These are phyloP conservation scores for Myotisia sp. DNA, from an alignment of 2,329 filamentous ascomycete genomes.

Conservation along the genomic window DNA sequence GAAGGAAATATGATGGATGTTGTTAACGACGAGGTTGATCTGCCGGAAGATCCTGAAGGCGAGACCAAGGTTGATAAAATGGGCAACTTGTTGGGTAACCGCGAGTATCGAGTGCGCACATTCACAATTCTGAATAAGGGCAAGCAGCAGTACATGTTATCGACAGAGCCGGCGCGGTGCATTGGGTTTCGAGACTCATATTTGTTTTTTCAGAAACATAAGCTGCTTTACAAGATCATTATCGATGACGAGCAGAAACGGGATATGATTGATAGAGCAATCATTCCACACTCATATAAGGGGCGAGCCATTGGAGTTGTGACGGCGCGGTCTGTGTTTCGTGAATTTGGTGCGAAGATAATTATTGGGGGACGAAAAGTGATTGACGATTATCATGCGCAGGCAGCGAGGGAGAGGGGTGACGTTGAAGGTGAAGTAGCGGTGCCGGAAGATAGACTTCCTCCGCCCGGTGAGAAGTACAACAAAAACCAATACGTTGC, in stretches of 20 bases:
- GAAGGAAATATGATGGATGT: constrained; percentile 88
- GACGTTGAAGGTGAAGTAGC: constrained; percentile 78
- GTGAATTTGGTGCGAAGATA: constrained; percentile 90
- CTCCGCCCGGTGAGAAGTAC: constrained; percentile 68
- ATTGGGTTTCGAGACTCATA: constrained; percentile 97
- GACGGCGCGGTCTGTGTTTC: constrained; percentile 88
- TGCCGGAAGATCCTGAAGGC: constrained; percentile 76
- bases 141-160: constrained; percentile 89
- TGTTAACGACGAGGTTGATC: constrained; percentile 74
- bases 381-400: constrained; percentile 76
- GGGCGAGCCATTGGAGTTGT: constrained; percentile 93
- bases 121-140: constrained; percentile 80
- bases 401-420: constrained; percentile 59
- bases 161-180: constrained; percentile 89
- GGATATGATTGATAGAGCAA: constrained; percentile 84
- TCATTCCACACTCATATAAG: constrained; percentile 98
- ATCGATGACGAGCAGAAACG: constrained; percentile 95
- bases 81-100: constrained; percentile 65
- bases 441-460: constrained; percentile 70
- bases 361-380: constrained; percentile 80
- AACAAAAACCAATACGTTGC: constrained; percentile 98
- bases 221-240: constrained; percentile 92
- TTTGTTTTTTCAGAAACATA: constrained; percentile 96
- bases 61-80: constrained; percentile 87
- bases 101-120: constrained; percentile 89